Evolutionary conservation across 2,329 filamentous ascomycete genomes (phyloP), one percentile per base, ranked within the genome.

Genomic region (Monosporascus sp.): DNA sequence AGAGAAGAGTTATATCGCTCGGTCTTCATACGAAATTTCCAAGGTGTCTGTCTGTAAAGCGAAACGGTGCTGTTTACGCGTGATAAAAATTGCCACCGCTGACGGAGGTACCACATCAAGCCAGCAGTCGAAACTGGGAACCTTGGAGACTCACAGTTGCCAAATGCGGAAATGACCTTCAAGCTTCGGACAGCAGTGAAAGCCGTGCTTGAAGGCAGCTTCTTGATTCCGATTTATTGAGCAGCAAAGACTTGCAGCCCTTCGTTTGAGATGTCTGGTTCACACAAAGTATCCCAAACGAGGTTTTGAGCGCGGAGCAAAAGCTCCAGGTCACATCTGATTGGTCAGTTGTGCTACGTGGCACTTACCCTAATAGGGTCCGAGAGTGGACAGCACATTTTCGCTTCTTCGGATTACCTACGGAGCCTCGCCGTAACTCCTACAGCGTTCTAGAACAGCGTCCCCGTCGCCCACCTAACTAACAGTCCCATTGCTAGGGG

Each of bases 71-170:
- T 46, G 4, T 46, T 18, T 27, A 15, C 11, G 22, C 3, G 4
- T 31, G 11, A 24, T 46, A 14, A 25, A 22, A 46, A 27, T 46
- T n/a, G 42, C 42, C 42, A 46, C 42, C 42, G 18, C 18, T 46
- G 42, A 46, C 42, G 42, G 42, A 27, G 31, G 42, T 46, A 46
- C 42, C 42, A 46, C 42, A 46, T 46, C 42, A 46, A 46, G 25
- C 42, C n/a, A 24, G 5, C n/a, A 24, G 5, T 25, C 41, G 41
- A 34, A 31, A 22, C 49, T 15, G 8, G 9, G 31, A 8, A 46
- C 14, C 22, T 36, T 15, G 34, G n/a, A 9, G 11, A 38, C 36
- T 18, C 27, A 34, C 15, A 48, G 41, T 34, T 48, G 34, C 42
- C 41, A 47, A 27, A 8, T 0, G 11, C 24, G 24, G 22, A 46